Percentiles rank a stretch among this genome's conserved stretches.
These are phyloP conservation scores for Thermothielavioides terrestris DNA, from an alignment of 495 filamentous ascomycete genomes.

Conservation along the genomic window DNA sequence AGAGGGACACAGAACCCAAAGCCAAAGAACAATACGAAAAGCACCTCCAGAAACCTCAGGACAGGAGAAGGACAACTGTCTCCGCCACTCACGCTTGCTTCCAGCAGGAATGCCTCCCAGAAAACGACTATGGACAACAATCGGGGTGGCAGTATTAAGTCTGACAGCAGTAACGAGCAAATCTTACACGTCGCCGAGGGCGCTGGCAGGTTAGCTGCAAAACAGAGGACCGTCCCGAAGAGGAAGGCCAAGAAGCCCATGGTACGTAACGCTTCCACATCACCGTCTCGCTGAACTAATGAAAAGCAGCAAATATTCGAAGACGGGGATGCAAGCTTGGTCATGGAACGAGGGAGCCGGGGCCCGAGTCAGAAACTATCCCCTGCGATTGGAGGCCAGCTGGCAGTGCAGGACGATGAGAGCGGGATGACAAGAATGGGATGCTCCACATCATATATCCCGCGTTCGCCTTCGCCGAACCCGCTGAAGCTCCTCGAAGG, in stretches of 20 bases:
- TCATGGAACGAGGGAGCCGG: background rate
- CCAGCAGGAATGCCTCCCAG: background rate
- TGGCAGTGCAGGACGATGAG: background rate
- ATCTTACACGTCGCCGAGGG: background rate
- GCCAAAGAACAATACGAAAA: background rate
- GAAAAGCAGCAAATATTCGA: conserved; percentile 19
- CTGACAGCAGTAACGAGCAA: background rate
- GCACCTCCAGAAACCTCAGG: background rate
- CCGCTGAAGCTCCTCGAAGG: background rate
- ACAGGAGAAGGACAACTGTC: background rate
- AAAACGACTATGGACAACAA: background rate
- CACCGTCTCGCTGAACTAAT: background rate
- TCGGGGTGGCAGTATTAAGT: background rate
- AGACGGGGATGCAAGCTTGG: conserved; percentile 7
- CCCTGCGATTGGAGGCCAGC: too few relatives aligned
- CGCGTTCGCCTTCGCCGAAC: background rate
- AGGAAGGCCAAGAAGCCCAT: conserved; percentile 17
- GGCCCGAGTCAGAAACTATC: too few relatives aligned
- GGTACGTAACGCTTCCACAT: background rate
- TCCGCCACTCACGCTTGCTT: background rate
- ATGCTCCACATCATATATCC: background rate
- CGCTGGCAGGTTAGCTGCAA: background rate
- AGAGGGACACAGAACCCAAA: background rate
- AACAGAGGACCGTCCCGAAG: conserved; percentile 1
- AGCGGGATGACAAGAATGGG: background rate